Conservation (phyloP, 2,329 filamentous ascomycete species). For the Tetracladium maxilliforme region DNA sequence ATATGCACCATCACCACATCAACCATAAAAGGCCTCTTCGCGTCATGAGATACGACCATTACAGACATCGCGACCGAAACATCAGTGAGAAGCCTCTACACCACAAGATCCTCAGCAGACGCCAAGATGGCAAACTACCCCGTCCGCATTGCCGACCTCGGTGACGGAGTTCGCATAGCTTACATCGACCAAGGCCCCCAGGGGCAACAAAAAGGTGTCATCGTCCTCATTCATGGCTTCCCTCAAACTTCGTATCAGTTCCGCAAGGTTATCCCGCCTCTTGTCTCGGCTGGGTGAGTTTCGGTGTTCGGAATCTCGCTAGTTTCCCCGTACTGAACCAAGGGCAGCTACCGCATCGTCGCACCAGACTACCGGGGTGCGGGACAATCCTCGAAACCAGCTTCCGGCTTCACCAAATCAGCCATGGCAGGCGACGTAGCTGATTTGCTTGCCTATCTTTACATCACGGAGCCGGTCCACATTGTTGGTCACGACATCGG, state of each 20-base stretch:
- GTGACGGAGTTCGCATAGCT: too few relatives aligned
- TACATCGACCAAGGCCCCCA: too few relatives aligned
- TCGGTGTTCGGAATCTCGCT: too few relatives aligned
- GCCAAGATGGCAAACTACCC: too few relatives aligned
- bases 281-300: constrained; percentile 20
- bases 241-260: constrained; percentile 30
- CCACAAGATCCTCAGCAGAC: too few relatives aligned
- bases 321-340: too few relatives aligned
- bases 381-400: constrained; percentile 18
- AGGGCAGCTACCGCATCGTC: constrained; percentile 22
- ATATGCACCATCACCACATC: too few relatives aligned
- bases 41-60: too few relatives aligned
- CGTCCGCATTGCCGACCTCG: too few relatives aligned
- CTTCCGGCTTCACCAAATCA: constrained; percentile 21
- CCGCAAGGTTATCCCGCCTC: constrained; percentile 19
- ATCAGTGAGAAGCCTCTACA: too few relatives aligned
- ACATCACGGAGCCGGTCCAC: constrained; percentile 20
- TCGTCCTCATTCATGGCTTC: constrained; percentile 30
- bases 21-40: too few relatives aligned
- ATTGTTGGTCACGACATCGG: constrained; percentile 31
- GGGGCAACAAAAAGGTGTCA: constrained; percentile 18
- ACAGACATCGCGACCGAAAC: too few relatives aligned
- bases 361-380: constrained; percentile 24
- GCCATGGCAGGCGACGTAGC: constrained; percentile 23
- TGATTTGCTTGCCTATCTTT: constrained; percentile 13